Evolutionary conservation across 345 rosid genomes (phyloP).

Genomic region (Draba incana): DNA sequence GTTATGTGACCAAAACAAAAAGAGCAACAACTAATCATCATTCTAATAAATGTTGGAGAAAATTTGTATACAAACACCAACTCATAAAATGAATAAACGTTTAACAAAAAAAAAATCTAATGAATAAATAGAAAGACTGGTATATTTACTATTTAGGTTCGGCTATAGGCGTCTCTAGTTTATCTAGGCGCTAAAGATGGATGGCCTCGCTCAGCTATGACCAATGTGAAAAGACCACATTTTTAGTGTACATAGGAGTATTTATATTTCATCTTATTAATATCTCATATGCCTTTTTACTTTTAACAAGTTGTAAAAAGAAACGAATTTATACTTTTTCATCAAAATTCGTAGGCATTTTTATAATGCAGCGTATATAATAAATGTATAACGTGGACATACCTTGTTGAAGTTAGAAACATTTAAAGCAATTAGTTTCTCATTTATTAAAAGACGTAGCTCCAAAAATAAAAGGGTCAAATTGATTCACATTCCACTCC

Average conservation of each 20-base stretch:
- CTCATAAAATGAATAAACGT: not conserved
- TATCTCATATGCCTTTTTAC: not conserved
- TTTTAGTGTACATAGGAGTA: slow-evolving; percentile 1
- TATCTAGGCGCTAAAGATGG: slow-evolving; percentile 28
- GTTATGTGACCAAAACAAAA: not conserved
- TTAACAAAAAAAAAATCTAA: not conserved
- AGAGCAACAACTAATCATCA: not conserved
- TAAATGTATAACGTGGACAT: slow-evolving; percentile 17
- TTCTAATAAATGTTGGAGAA: slow-evolving; percentile 6
- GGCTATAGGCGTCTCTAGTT: slow-evolving; percentile 23
- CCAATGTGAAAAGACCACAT: slow-evolving; percentile 25
- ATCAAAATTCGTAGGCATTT: slow-evolving; percentile 13
- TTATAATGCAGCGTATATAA: not conserved
- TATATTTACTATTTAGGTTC: not conserved
- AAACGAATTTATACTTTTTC: slow-evolving; percentile 17
- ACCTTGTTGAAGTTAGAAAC: slow-evolving; percentile 10
- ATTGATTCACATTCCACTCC: slow-evolving; percentile 27
- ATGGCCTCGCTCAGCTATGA: slow-evolving; percentile 25
- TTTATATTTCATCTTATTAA: not conserved
- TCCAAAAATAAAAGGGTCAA: slow-evolving; percentile 14
- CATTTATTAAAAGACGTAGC: slow-evolving; percentile 15
- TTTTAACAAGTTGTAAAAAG: not conserved
- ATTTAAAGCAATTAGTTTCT: slow-evolving; percentile 7
- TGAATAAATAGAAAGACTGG: not conserved
- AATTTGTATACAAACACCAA: not conserved